Conservation (phyloP, 352 stramenopile genomes). For the Phytophthora macrochlamydospora region DNA sequence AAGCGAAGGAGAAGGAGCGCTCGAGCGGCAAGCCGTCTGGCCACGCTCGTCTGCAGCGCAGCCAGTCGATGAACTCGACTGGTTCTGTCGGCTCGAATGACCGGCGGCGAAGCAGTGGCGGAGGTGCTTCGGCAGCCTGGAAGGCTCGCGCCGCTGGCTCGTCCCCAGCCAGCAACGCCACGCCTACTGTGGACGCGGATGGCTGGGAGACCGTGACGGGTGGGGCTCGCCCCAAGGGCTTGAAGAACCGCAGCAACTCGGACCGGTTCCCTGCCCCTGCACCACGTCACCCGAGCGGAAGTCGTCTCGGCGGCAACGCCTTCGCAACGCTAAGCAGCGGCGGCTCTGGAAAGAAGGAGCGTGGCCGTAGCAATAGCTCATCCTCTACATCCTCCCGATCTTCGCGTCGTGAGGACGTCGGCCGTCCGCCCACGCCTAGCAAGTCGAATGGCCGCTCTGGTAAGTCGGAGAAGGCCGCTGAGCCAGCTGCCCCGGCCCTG, state of each 20-base stretch:
- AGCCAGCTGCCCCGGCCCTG: slow-evolving; percentile 26
- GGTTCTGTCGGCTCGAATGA: slow-evolving; percentile 39
- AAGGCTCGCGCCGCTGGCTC: slow-evolving; percentile 49
- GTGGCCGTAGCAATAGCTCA: slow-evolving; percentile 58
- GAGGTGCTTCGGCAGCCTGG: slow-evolving; percentile 61
- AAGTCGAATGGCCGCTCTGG: slow-evolving; percentile 24
- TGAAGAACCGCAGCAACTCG: slow-evolving; percentile 70
- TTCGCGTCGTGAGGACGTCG: slow-evolving; percentile 25
- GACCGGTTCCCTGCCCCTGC: slow-evolving; percentile 44
- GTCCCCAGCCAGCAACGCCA: slow-evolving; percentile 15
- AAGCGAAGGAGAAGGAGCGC: slow-evolving; percentile 74
- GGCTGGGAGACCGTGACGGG: slow-evolving; percentile 77
- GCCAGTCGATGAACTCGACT: slow-evolving; percentile 61
- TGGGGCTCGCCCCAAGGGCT: slow-evolving; percentile 52
- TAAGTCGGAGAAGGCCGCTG: slow-evolving; percentile 21
- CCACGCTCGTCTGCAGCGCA: slow-evolving; percentile 57
- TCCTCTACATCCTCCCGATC: slow-evolving; percentile 15
- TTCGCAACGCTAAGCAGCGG: slow-evolving; percentile 49
- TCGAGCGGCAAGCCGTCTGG: slow-evolving; percentile 33
- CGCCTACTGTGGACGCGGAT: slow-evolving; percentile 50
- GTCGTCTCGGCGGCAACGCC: slow-evolving; percentile 36
- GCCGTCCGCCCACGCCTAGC: slow-evolving; percentile 49
- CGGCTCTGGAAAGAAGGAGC: slow-evolving; percentile 45
- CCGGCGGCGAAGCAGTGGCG: slow-evolving; percentile 41
- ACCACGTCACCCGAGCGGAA: slow-evolving; percentile 41